Conservation (phyloP, 345 rosid species). For the Noccaea bulbosa region DNA sequence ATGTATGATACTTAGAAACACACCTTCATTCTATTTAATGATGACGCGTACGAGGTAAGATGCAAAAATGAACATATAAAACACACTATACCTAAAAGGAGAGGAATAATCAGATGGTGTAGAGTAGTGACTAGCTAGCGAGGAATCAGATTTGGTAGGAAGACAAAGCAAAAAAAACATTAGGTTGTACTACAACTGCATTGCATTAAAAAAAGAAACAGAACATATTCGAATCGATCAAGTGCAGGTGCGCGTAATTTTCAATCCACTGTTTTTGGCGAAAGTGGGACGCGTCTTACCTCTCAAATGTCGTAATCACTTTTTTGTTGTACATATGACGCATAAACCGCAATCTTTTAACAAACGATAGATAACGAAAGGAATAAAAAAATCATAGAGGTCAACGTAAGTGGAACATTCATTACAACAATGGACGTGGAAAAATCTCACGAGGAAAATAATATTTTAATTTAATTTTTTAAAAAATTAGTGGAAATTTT, state of each 20-base stretch:
- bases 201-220: slow-evolving; percentile 3
- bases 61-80: slow-evolving; percentile 21
- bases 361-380: slow-evolving; percentile 40
- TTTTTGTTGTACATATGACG: slow-evolving; percentile 36
- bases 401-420: slow-evolving; percentile 41
- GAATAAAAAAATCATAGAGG: slow-evolving; percentile 7
- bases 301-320: slow-evolving; percentile 37
- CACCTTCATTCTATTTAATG: neutral
- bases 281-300: slow-evolving; percentile 41
- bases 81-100: slow-evolving; percentile 4
- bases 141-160: slow-evolving; percentile 41
- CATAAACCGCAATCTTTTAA: slow-evolving; percentile 39
- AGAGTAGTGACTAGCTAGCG: neutral
- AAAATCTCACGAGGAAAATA: slow-evolving; percentile 7
- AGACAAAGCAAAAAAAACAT: neutral
- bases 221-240: slow-evolving; percentile 33
- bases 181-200: slow-evolving; percentile 28
- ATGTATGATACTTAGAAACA: neutral
- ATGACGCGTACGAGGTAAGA: slow-evolving; percentile 34
- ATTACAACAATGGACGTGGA: slow-evolving; percentile 32
- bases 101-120: neutral
- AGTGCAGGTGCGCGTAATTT: neutral
- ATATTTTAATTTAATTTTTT: neutral
- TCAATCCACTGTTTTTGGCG: slow-evolving; percentile 8
- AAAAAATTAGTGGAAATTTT: slow-evolving; percentile 20